Evolutionary conservation across 2,329 filamentous ascomycete species (phyloP), one percentile per base, ranked within the genome.

Genomic region (Cladobotryum protrusum): DNA sequence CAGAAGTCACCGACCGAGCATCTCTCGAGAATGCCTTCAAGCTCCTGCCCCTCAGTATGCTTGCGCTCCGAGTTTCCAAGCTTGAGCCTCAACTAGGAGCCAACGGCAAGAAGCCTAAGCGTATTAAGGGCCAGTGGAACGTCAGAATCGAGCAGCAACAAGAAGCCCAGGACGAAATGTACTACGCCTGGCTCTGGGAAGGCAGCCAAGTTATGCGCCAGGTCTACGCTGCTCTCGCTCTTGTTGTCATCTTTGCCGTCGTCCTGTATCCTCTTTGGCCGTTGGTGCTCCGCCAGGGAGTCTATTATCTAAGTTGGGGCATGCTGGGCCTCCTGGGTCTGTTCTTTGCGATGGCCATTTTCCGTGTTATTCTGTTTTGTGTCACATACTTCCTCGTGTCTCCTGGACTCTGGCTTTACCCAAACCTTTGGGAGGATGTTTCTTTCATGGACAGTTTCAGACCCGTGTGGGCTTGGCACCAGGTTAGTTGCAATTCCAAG

Each of bases 251-350:
- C 62, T 91, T 99, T 63, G 82, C 87, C 13, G 75, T 96, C 19
- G 91, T 99, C 53, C 82, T 96, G 63, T 99, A 99, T 75, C 93
- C 93, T 9, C 80, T 99, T 50, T 99, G 93, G 93, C 93, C 93
- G 1, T 79, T 96, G 55, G 83, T 89, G 67, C 74, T 99, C 71
- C 82, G 93, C 61, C 84, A 93, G 60, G 93, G 92, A 47, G 93
- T 97, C 44, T 99, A 95, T 87, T 97, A 99, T 69, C 77, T 97
- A 39, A 93, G 87, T 68, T 96, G 96, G 83, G 92, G 86, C 52
- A 87, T 95, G 79, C 78, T 99, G 57, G 86, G 89, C 40, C 75
- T 97, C 29, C 81, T 99, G 42, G 93, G 88, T 49, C 73, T 96
- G 45, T 99, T 99, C 82, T 97, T 99, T 70, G 82, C 83, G 63